Evolutionary conservation across 768 basidiomycete species (phyloP).

Genomic region (Candolleomyces eurysporus): DNA sequence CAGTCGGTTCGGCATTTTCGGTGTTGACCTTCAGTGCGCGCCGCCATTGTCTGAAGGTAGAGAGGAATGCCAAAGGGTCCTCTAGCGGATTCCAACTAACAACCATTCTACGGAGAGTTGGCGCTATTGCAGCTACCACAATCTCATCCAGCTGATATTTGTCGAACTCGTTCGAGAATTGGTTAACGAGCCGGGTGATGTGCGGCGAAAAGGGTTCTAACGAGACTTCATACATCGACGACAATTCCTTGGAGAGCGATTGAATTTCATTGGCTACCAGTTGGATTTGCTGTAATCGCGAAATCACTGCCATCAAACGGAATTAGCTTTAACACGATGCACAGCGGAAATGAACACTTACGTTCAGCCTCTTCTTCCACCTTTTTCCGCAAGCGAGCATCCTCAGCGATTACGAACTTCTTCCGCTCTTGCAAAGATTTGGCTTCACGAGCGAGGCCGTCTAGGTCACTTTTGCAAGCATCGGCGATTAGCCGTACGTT

Average conservation of each 20-base stretch:
- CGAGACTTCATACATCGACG: constrained; percentile 66
- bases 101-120: constrained; percentile 72
- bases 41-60: constrained; percentile 70
- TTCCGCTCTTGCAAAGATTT: constrained; percentile 78
- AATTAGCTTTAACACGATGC: constrained; percentile 5
- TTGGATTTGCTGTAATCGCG: constrained; percentile 74
- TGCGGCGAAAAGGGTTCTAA: constrained; percentile 71
- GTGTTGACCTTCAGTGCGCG: constrained; percentile 60
- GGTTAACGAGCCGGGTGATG: constrained; percentile 68
- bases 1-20: constrained; percentile 40
- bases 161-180: constrained; percentile 74
- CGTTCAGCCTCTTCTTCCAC: constrained; percentile 77
- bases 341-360: constrained; percentile 31
- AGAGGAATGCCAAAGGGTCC: constrained; percentile 62
- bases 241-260: constrained; percentile 58
- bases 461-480: constrained; percentile 78
- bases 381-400: constrained; percentile 62
- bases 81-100: constrained; percentile 82
- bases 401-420: constrained; percentile 69
- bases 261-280: constrained; percentile 72
- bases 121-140: constrained; percentile 88
- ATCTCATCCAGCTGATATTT: constrained; percentile 84
- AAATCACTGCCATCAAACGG: constrained; percentile 53
- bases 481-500: constrained; percentile 88
- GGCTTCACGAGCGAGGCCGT: constrained; percentile 88